Conservation (phyloP, 352 stramenopile species). For the Globisporangium paddicum region DNA sequence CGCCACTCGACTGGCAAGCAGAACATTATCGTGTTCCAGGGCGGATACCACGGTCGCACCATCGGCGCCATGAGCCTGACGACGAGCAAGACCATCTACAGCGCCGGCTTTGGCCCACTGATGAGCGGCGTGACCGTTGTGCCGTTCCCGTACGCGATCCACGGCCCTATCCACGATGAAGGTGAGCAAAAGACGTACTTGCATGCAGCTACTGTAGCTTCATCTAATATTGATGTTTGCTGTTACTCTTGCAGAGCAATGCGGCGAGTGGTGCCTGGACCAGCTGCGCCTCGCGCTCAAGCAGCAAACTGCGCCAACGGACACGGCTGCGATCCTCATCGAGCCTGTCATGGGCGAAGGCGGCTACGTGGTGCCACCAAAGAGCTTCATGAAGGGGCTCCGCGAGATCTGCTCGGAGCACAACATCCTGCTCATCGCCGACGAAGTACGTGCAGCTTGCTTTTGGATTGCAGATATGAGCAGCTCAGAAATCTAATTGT, state of each 20-base stretch:
- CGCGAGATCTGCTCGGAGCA: slow-evolving; percentile 89
- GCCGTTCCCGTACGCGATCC: slow-evolving; percentile 86
- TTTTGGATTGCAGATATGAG: too few species aligned
- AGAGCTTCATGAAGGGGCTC: slow-evolving; percentile 90
- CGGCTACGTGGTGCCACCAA: slow-evolving; percentile 89
- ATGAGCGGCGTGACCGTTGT: slow-evolving; percentile 74
- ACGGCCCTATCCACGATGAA: slow-evolving; percentile 77
- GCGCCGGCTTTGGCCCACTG: slow-evolving; percentile 81
- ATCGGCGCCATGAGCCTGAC: slow-evolving; percentile 91
- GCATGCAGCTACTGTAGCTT: too few species aligned
- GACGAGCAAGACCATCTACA: slow-evolving; percentile 88
- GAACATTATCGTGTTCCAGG: slow-evolving; percentile 88
- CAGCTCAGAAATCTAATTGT: too few species aligned
- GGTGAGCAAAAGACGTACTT: too few species aligned
- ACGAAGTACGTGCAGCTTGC: slow-evolving; percentile 46
- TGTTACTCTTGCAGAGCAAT: slow-evolving; percentile 30
- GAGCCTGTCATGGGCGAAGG: slow-evolving; percentile 90
- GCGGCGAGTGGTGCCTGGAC: slow-evolving; percentile 69
- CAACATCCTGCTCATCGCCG: slow-evolving; percentile 91
- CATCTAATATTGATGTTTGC: slow-evolving; percentile 7
- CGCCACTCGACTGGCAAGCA: slow-evolving; percentile 86
- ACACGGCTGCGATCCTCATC: slow-evolving; percentile 90
- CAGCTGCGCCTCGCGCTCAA: slow-evolving; percentile 87
- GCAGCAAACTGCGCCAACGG: slow-evolving; percentile 84
- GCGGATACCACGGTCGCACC: slow-evolving; percentile 91